Conservation (phyloP, 192 early-diverging fungal genomes). For the Backusella macrospora region DNA sequence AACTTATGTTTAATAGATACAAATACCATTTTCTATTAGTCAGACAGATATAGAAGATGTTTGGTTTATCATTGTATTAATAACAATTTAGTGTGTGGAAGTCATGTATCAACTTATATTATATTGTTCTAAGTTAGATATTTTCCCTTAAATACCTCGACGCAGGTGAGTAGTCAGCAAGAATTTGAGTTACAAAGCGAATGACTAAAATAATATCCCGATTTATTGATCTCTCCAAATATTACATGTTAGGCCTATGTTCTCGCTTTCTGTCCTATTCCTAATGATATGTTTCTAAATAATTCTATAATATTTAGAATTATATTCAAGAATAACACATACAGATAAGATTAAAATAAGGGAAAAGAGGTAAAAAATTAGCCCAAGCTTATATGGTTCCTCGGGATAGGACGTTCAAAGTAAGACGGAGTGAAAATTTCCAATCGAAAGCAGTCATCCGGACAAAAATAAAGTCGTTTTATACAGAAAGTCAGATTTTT, state of each 20-base stretch:
- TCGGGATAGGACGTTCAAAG: conserved; percentile 4
- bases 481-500: background rate
- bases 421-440: conserved; percentile 12
- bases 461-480: background rate
- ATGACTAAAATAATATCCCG: background rate
- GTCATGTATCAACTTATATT: background rate
- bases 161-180: background rate
- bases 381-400: background rate
- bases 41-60: too few relatives aligned
- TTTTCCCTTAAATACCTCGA: background rate
- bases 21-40: too few relatives aligned
- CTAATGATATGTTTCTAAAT: background rate
- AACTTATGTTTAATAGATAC: too few relatives aligned
- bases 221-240: background rate
- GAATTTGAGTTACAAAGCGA: background rate
- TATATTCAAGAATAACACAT: background rate
- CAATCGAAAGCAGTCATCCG: background rate
- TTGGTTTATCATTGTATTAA: too few relatives aligned
- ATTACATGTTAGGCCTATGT: background rate
- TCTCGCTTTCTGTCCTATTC: background rate
- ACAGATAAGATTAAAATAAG: background rate
- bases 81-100: too few relatives aligned
- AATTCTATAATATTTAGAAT: background rate
- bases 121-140: background rate
- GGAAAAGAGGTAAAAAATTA: background rate